These are phyloP conservation scores for Ehretia macrophylla DNA, from an alignment of 257 asterid species.

Conservation along the genomic window DNA sequence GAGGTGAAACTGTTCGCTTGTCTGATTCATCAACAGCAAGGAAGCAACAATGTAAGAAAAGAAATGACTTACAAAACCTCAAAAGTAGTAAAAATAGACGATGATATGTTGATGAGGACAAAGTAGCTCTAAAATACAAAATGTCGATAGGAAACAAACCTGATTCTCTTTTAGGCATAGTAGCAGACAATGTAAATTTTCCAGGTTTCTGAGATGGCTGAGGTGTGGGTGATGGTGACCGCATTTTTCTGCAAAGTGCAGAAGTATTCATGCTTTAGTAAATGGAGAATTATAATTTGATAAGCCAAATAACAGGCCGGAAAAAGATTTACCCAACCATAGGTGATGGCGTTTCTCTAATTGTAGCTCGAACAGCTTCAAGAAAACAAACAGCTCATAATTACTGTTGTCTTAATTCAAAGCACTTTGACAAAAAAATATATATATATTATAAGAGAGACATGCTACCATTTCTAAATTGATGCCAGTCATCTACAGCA, in stretches of 20 bases:
- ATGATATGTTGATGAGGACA: neutral
- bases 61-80: neutral
- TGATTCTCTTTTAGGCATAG: constrained; percentile 42
- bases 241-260: constrained; percentile 41
- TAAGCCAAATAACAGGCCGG: neutral
- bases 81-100: neutral
- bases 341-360: constrained; percentile 60
- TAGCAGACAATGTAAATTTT: constrained; percentile 50
- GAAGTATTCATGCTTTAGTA: neutral
- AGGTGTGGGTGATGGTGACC: constrained; percentile 51
- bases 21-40: constrained; percentile 37
- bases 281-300: neutral
- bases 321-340: constrained; percentile 38
- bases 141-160: constrained; percentile 31
- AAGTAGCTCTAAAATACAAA: too few relatives aligned
- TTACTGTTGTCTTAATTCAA: constrained; percentile 1
- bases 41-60: neutral
- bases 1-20: constrained; percentile 73
- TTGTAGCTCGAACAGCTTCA: constrained; percentile 68
- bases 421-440: constrained; percentile 2
- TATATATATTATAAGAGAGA: too few relatives aligned
- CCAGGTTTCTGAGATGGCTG: constrained; percentile 43
- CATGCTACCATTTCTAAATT: too few relatives aligned
- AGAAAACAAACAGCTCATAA: constrained; percentile 1
- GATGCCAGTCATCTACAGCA: too few relatives aligned